Evolutionary conservation across 2,329 filamentous ascomycete species (phyloP).

Genomic region (Fusarium stilboides): DNA sequence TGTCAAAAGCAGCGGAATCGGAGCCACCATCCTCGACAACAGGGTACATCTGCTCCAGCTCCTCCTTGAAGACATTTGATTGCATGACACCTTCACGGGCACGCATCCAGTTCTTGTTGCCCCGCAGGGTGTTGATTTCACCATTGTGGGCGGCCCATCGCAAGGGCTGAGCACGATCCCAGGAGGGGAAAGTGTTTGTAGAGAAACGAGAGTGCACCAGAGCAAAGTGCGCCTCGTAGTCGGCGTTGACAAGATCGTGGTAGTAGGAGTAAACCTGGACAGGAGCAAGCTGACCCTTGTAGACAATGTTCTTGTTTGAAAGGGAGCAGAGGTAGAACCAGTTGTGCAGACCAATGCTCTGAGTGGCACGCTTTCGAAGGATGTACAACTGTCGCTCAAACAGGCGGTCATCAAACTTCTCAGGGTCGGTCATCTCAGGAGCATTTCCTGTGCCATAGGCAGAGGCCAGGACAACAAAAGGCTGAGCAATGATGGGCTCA

Average conservation of each 20-base stretch:
- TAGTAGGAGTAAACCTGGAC: slow-evolving; percentile 99
- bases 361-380: slow-evolving; percentile 93
- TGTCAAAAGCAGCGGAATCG: slow-evolving; percentile 97
- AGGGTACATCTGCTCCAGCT: slow-evolving; percentile 91
- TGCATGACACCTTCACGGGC: slow-evolving; percentile 95
- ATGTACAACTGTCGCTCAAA: slow-evolving; percentile 97
- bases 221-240: slow-evolving; percentile 97
- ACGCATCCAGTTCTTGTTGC: slow-evolving; percentile 99
- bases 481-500: slow-evolving; percentile 95
- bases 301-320: slow-evolving; percentile 98
- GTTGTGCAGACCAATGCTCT: slow-evolving; percentile 95
- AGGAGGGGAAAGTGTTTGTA: slow-evolving; percentile 98
- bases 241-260: slow-evolving; percentile 95
- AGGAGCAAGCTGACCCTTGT: slow-evolving; percentile 96
- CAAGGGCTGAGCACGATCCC: slow-evolving; percentile 96
- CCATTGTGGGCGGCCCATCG: slow-evolving; percentile 98
- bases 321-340: slow-evolving; percentile 99
- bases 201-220: slow-evolving; percentile 98
- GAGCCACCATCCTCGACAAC: slow-evolving; percentile 97
- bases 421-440: slow-evolving; percentile 83
- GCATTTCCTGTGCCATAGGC: slow-evolving; percentile 86
- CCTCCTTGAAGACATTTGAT: slow-evolving; percentile 92
- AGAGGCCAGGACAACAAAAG: slow-evolving; percentile 90
- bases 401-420: slow-evolving; percentile 84
- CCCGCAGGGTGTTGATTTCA: slow-evolving; percentile 97